Conservation (phyloP, 176 grass and related monocot genomes). For the Musa beccarii region DNA sequence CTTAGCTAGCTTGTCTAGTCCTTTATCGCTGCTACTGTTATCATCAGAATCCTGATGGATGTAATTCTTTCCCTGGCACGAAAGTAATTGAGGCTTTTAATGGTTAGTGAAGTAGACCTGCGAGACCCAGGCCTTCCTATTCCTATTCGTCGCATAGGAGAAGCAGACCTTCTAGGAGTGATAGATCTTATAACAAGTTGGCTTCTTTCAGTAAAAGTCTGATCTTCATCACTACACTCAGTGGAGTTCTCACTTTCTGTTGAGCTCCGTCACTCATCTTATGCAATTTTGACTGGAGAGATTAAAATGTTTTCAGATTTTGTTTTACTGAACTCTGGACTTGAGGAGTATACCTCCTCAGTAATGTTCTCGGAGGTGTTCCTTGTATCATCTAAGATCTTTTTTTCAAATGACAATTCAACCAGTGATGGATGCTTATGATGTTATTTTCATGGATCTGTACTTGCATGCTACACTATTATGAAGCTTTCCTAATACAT, state of each 20-base stretch:
- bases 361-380: slow-evolving; percentile 17
- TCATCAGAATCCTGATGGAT: slow-evolving; percentile 65
- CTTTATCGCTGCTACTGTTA: slow-evolving; percentile 43
- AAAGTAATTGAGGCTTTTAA: slow-evolving; percentile 91
- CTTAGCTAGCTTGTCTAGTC: slow-evolving; percentile 51
- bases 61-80: slow-evolving; percentile 61
- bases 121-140: slow-evolving; percentile 93
- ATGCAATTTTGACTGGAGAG: slow-evolving; percentile 81
- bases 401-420: not conserved
- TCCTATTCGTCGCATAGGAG: slow-evolving; percentile 86
- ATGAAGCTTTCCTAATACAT: too few species aligned
- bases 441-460: too few species aligned
- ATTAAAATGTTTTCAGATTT: slow-evolving; percentile 34
- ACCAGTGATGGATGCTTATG: not conserved
- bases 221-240: slow-evolving; percentile 46
- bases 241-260: slow-evolving; percentile 47
- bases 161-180: slow-evolving; percentile 92
- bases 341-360: slow-evolving; percentile 16
- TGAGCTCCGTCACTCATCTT: slow-evolving; percentile 76
- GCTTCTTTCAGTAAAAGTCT: slow-evolving; percentile 73
- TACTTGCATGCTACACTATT: too few species aligned
- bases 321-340: slow-evolving; percentile 18
- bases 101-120: slow-evolving; percentile 71
- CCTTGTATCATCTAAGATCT: slow-evolving; percentile 17
- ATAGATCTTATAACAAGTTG: slow-evolving; percentile 63